Evolutionary conservation across 306 rosid species (phyloP).

Genomic region (Dalbergia cultrata): DNA sequence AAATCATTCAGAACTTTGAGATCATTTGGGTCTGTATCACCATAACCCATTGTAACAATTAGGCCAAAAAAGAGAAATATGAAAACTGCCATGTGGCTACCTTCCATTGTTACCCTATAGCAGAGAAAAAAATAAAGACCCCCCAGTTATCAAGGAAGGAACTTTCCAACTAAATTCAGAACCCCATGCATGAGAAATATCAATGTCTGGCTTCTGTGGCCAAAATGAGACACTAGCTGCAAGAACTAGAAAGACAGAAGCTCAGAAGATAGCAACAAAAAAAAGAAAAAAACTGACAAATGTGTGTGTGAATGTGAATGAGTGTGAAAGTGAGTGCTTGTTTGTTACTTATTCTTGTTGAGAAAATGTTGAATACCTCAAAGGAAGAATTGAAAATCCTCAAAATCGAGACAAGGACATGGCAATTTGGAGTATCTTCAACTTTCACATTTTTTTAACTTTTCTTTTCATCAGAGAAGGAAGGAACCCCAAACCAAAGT

Average conservation of each 20-base stretch:
- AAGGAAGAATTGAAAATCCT: constrained; percentile 7
- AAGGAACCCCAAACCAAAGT: constrained; percentile 31
- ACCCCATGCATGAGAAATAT: constrained; percentile 43
- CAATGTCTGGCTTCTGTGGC: constrained; percentile 7
- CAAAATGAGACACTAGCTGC: constrained; percentile 25
- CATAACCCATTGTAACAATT: constrained; percentile 44
- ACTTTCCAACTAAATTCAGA: constrained; percentile 41
- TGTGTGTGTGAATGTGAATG: neutral
- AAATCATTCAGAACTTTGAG: constrained; percentile 73
- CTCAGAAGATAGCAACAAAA: constrained; percentile 18
- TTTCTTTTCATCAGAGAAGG: constrained; percentile 36
- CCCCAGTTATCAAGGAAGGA: constrained; percentile 15
- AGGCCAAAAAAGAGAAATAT: constrained; percentile 49
- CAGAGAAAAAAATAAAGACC: constrained; percentile 3
- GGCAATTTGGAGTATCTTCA: constrained; percentile 32
- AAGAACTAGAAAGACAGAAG: constrained; percentile 39
- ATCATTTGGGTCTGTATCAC: constrained; percentile 72
- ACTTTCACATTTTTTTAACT: constrained; percentile 26
- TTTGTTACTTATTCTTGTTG: neutral
- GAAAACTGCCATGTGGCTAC: constrained; percentile 35
- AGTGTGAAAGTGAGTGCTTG: neutral
- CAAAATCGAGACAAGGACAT: constrained; percentile 43
- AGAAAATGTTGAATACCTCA: constrained; percentile 43
- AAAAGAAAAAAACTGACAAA: neutral
- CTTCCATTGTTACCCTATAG: constrained; percentile 52